These are phyloP conservation scores for Mycena maculata DNA, from an alignment of 768 basidiomycete genomes.

Conservation along the genomic window DNA sequence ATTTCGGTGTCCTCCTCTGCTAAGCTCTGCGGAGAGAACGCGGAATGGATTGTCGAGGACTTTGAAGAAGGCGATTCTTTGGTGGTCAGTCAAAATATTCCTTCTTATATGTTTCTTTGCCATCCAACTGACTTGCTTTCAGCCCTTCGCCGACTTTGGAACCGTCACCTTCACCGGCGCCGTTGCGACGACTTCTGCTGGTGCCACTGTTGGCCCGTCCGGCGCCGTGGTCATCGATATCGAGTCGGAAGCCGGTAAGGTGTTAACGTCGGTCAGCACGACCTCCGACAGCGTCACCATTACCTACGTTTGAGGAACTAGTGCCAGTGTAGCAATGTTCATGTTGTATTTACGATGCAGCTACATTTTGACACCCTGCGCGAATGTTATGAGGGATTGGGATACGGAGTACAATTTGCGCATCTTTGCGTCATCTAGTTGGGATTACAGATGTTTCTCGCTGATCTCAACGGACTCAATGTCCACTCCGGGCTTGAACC, in stretches of 20 bases:
- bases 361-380: too few relatives aligned
- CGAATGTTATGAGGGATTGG: too few relatives aligned
- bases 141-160: constrained; percentile 18
- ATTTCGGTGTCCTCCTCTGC: not conserved
- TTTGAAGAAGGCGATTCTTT: constrained; percentile 5
- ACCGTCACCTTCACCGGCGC: constrained; percentile 15
- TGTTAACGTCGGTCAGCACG: constrained; percentile 9
- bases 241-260: not conserved
- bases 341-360: too few relatives aligned
- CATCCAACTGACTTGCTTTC: too few relatives aligned
- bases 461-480: constrained; percentile 52
- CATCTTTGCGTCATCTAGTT: too few relatives aligned
- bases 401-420: too few relatives aligned
- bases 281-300: constrained; percentile 1
- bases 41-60: constrained; percentile 22
- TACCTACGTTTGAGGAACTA: not conserved
- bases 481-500: constrained; percentile 61
- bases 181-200: constrained; percentile 10
- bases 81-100: too few relatives aligned
- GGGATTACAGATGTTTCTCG: constrained; percentile 49
- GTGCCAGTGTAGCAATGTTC: too few relatives aligned
- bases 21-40: constrained; percentile 9
- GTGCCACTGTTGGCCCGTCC: constrained; percentile 11
- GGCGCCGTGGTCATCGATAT: constrained; percentile 18
- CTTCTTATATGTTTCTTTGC: too few relatives aligned